A percentile compares a stretch with the other conserved stretches of the same genome.
These are phyloP conservation scores for Albugo candida DNA, from an alignment of 352 stramenopile species.

Conservation along the genomic window DNA sequence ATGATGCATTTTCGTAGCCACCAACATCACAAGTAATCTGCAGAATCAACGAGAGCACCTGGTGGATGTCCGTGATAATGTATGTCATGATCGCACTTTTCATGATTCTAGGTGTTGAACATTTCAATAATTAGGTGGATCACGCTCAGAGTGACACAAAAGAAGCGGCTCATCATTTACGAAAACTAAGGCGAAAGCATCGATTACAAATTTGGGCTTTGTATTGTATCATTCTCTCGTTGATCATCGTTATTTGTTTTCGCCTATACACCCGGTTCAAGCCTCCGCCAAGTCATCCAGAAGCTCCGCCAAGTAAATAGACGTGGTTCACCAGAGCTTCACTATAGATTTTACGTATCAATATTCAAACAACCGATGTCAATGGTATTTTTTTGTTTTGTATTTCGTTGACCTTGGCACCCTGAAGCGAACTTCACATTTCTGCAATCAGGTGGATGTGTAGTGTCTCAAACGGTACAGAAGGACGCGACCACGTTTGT, in stretches of 20 bases:
- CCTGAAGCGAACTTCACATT: too few relatives aligned
- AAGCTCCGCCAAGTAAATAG: too few relatives aligned
- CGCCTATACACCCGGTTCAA: conserved; percentile 25
- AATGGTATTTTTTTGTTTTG: too few relatives aligned
- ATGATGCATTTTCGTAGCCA: conserved; percentile 7
- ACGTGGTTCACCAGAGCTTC: too few relatives aligned
- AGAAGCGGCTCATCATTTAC: conserved; percentile 43
- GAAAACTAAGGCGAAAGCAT: conserved; percentile 69
- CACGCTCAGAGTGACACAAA: conserved; percentile 46
- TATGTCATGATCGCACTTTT: conserved; percentile 11
- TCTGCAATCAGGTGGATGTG: conserved; percentile 47
- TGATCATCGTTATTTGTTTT: conserved; percentile 42
- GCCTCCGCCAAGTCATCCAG: too few relatives aligned
- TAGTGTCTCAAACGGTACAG: conserved; percentile 94
- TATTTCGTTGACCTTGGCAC: too few relatives aligned
- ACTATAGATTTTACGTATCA: too few relatives aligned
- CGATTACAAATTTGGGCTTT: conserved; percentile 49
- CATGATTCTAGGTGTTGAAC: not conserved
- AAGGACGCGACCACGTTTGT: conserved; percentile 92
- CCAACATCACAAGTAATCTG: conserved; percentile 54
- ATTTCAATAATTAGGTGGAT: conserved; percentile 19
- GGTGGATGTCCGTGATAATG: conserved; percentile 52
- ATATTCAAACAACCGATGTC: too few relatives aligned
- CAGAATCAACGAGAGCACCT: conserved; percentile 48
- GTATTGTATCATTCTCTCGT: conserved; percentile 60